These are phyloP conservation scores for Wickerhamiella sorbophila DNA, from an alignment of 805 yeast genomes.

Conservation along the genomic window DNA sequence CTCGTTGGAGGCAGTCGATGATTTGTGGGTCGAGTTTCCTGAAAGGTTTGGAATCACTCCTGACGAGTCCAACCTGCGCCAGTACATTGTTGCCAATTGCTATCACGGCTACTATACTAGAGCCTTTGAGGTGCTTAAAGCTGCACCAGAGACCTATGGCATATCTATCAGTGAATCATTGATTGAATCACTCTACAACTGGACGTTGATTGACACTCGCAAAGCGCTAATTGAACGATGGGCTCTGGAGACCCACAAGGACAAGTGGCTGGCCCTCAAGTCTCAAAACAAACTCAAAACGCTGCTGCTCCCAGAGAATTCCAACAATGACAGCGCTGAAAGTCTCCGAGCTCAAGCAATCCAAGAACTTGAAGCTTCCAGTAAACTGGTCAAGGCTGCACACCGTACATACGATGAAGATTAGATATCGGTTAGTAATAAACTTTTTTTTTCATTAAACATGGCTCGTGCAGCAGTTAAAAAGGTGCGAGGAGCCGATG, in stretches of 20 bases:
- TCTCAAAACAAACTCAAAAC: constrained; percentile 21
- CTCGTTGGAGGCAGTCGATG: constrained; percentile 39
- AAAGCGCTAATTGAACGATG: constrained; percentile 28
- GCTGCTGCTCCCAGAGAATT: constrained; percentile 19
- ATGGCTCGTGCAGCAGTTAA: neutral
- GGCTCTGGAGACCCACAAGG: constrained; percentile 26
- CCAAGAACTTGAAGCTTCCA: constrained; percentile 13
- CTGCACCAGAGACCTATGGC: constrained; percentile 27
- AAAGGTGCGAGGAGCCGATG: neutral
- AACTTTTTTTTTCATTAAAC: too few relatives aligned
- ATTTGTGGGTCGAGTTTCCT: constrained; percentile 48
- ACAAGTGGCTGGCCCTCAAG: constrained; percentile 29
- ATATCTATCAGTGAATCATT: constrained; percentile 17
- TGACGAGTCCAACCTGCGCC: constrained; percentile 37
- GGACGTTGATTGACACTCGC: constrained; percentile 29
- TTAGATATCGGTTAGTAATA: neutral
- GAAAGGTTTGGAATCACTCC: constrained; percentile 37
- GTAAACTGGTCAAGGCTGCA: constrained; percentile 1
- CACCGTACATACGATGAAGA: constrained; percentile 3
- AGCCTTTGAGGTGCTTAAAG: constrained; percentile 39
- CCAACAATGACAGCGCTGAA: constrained; percentile 23
- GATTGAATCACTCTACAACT: constrained; percentile 28
- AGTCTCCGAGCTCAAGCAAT: constrained; percentile 17
- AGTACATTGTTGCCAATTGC: constrained; percentile 55
- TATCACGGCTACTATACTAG: constrained; percentile 45